Evolutionary conservation across 1,139 yeast species (phyloP), one percentile per base, ranked within the genome.

Genomic region (Dujonia santamariae): DNA sequence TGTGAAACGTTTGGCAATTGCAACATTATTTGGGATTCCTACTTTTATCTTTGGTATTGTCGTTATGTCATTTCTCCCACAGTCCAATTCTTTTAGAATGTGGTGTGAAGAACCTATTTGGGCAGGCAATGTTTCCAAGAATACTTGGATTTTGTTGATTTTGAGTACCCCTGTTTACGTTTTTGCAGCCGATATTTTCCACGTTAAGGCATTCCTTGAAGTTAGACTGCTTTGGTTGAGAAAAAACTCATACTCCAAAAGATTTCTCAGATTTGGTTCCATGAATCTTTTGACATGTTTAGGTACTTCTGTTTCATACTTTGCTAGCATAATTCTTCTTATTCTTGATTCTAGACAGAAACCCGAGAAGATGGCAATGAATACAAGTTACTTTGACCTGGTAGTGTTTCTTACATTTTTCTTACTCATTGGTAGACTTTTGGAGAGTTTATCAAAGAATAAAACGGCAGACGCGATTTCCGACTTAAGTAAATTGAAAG

Each of bases 381-480:
- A 78, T 18, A 78, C 85, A 1, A 78, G 86, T 0, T 84, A 81
- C 47, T 84, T 84, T 53, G 94, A 84, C 50, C 79, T 90, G 1
- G 92, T 83, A 25, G 87, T 84, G 3, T 84, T 84, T 48, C 63
- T 84, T 44, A 75, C 88, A 0, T 76, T 84, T 48, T 84, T 84
- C 54, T 59, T 84, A 37, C 63, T 84, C 33, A 75, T 82, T 43
- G 94, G 94, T 2, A 68, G 87, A 32, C 59, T 80, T 27, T 63
- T 84, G 34, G 94, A 84, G 51, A 69, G 82, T 28, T 66, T 71
- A 42, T 78, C 90, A 2, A 83, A 81, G 48, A 63, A 72, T 20
- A 78, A 77, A 50, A 80, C 90, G 1, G 81, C 87, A 0, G 75
- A 75, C 32, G 82, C 88, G 0, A 72, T 84, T 15, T 66, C 80